A percentile compares a stretch with the other conserved stretches of the same genome.
Evolutionary conservation across 2,329 filamentous ascomycete genomes (phyloP).

Genomic region (Phyllosticta citriasiana): DNA sequence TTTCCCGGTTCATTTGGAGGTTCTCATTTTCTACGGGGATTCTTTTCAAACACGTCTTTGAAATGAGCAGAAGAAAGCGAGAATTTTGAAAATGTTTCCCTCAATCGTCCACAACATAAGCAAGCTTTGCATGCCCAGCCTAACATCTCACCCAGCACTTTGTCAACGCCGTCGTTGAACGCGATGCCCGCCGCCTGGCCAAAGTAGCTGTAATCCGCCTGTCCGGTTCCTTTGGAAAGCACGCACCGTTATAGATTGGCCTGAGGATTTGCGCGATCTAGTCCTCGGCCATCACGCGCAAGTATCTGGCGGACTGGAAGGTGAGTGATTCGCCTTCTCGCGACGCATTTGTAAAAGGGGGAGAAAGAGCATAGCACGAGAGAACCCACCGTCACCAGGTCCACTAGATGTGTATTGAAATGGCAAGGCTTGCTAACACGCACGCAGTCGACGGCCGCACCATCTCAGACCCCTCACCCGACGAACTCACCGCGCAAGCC

Average conservation of each 20-base stretch:
- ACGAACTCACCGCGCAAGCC: slow-evolving; percentile 28
- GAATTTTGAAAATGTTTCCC: too few relatives aligned
- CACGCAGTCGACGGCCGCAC: neutral
- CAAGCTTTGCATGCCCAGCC: neutral
- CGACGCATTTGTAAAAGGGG: neutral
- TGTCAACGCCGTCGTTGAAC: slow-evolving; percentile 46
- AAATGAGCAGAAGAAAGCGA: too few relatives aligned
- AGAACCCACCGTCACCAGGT: neutral
- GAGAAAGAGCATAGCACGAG: neutral
- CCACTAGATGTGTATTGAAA: neutral
- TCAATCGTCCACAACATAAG: neutral
- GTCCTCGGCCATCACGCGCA: slow-evolving; percentile 36
- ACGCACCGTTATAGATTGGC: slow-evolving; percentile 43
- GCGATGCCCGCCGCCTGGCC: slow-evolving; percentile 4
- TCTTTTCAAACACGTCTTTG: too few relatives aligned
- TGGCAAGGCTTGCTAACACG: too few relatives aligned
- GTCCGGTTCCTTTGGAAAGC: slow-evolving; percentile 44
- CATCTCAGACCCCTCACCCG: slow-evolving; percentile 20
- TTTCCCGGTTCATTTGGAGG: neutral
- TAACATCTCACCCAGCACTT: slow-evolving; percentile 32
- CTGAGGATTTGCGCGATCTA: slow-evolving; percentile 35
- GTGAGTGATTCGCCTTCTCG: slow-evolving; percentile 12
- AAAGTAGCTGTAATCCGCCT: slow-evolving; percentile 45
- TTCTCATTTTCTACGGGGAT: too few relatives aligned
- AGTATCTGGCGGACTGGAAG: slow-evolving; percentile 36